Base-by-base conservation (phyloP, 2,329 filamentous ascomycete genomes). In the Blastomyces gilchristii region DNA sequence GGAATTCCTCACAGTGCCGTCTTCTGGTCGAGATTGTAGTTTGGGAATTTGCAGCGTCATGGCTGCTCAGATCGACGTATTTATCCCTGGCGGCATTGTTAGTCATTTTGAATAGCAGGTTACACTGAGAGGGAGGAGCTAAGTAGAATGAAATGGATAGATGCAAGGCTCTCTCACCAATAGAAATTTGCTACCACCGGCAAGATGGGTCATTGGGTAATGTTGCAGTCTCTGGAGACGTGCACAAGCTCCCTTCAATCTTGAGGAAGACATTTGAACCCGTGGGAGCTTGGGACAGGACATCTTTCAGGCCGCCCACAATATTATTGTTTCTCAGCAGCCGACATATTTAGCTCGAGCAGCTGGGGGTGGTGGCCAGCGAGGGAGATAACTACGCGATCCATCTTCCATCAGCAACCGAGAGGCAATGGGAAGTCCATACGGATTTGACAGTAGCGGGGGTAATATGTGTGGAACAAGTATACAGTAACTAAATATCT, bases 191-290 rank as follows among this genome's bases (percentile, higher is more conserved):
- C 18, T 61, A 45, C 25, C 25, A 12, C 25, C 22, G 0, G 22
- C 34, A 31, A 37, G 3, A 52, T 37, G n/a, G n/a, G n/a, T 22
- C n/a, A 22, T 37, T 22, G 16, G 31, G 11, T n/a, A 34, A 41
- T 25, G n/a, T 39, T 14, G 37, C 1, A 57, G 37, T 37, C 2
- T 62, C 34, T 12, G 52, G 49, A 3, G 60, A 49, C 7, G 34
- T 34, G 50, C 60, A 62, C n/a, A 62, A 16, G 22, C 49, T 53
- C 2, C 37, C 60, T 31, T 62, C 60, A 18, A 62, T 41, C 22
- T 52, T 25, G 5, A 62, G 60, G 14, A 37, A 56, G 18, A 47
- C 18, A 49, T 49, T 57, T 34, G 60, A 62, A 28, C 1, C 9
- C n/a, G n/a, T 25, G 37, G 49, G 34, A 3, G 49, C 12, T 34